Evolutionary conservation across 2,329 filamentous ascomycete genomes (phyloP).

Genomic region (Pseudonectria buxi): DNA sequence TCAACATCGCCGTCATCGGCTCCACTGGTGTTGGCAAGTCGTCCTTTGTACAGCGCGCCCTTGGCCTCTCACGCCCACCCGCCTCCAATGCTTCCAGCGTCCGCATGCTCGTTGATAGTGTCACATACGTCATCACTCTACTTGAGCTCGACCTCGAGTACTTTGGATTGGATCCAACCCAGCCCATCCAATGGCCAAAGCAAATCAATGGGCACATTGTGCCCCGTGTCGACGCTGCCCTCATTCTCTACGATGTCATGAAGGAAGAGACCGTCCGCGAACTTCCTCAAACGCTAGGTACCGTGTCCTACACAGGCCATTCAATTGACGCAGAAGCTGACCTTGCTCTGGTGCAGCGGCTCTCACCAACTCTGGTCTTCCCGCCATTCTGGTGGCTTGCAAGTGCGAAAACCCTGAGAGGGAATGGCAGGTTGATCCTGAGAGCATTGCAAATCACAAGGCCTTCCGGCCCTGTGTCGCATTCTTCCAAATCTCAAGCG

Average conservation of each 20-base stretch:
- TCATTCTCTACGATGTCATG: slow-evolving; percentile 84
- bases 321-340: background rate
- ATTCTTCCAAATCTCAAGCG: slow-evolving; percentile 66
- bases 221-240: slow-evolving; percentile 72
- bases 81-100: slow-evolving; percentile 48
- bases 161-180: slow-evolving; percentile 51
- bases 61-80: slow-evolving; percentile 48
- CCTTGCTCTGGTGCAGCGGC: slow-evolving; percentile 47
- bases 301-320: slow-evolving; percentile 3
- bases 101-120: slow-evolving; percentile 52
- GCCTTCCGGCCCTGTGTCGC: slow-evolving; percentile 63
- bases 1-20: slow-evolving; percentile 62
- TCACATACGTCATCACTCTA: slow-evolving; percentile 51
- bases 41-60: slow-evolving; percentile 57
- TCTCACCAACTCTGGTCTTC: slow-evolving; percentile 64
- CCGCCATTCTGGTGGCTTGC: slow-evolving; percentile 75
- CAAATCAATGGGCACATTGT: slow-evolving; percentile 63
- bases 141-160: slow-evolving; percentile 61
- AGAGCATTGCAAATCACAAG: slow-evolving; percentile 53
- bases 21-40: slow-evolving; percentile 62
- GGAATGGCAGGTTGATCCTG: slow-evolving; percentile 63
- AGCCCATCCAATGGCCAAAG: slow-evolving; percentile 59
- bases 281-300: slow-evolving; percentile 72
- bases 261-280: slow-evolving; percentile 67
- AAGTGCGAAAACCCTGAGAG: slow-evolving; percentile 78